Evolutionary conservation across 768 basidiomycete species (phyloP).

Genomic region (Lactarius indigo): DNA sequence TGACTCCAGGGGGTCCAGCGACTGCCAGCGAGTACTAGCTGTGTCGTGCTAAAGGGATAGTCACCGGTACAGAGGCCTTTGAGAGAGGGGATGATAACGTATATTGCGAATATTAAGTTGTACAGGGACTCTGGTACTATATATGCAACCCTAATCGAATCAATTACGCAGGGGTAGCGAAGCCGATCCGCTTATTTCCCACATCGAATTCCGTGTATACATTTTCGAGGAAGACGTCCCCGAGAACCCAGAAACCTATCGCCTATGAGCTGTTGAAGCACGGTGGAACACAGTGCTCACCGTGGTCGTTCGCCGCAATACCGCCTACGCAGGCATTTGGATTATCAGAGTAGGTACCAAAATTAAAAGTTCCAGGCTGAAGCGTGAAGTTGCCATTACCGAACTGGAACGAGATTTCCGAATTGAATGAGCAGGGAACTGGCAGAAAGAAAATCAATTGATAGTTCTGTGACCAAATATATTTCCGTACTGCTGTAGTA

Average conservation of each 20-base stretch:
- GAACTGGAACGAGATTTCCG: slow-evolving; percentile 31
- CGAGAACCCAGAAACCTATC: slow-evolving; percentile 5
- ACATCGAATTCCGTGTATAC: slow-evolving; percentile 11
- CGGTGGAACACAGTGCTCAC: not conserved
- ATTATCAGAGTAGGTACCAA: slow-evolving; percentile 26
- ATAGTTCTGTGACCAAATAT: not conserved
- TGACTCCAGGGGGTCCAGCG: too few species aligned
- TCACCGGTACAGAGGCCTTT: too few species aligned
- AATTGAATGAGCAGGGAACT: slow-evolving; percentile 25
- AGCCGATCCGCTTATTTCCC: slow-evolving; percentile 16
- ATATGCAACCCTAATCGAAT: not conserved
- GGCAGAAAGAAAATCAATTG: slow-evolving; percentile 12
- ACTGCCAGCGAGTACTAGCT: too few species aligned
- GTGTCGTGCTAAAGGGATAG: too few species aligned
- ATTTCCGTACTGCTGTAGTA: not conserved
- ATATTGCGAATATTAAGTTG: not conserved
- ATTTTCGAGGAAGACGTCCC: slow-evolving; percentile 1
- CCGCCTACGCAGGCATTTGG: slow-evolving; percentile 23
- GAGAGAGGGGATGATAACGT: not conserved
- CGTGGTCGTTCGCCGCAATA: slow-evolving; percentile 2
- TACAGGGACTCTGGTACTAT: not conserved
- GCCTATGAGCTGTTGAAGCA: too few species aligned
- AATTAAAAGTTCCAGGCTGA: slow-evolving; percentile 29
- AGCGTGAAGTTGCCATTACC: slow-evolving; percentile 31
- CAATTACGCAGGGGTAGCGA: slow-evolving; percentile 3